Evolutionary conservation across 441 rosid species (phyloP).

Genomic region (Populus hybrid): DNA sequence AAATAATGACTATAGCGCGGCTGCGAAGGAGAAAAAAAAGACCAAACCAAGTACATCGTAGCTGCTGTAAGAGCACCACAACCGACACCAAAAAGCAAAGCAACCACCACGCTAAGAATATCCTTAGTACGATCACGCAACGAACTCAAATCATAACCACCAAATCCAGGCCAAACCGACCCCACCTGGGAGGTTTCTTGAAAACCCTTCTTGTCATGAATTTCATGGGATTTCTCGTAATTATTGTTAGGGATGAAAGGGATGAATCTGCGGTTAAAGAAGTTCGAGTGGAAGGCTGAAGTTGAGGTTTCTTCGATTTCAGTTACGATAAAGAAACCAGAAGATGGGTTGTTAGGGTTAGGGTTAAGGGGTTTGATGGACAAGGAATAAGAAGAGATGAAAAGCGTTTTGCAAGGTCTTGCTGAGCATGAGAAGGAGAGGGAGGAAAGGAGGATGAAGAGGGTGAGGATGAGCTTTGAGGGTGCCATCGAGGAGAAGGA

Average conservation of each 20-base stretch:
- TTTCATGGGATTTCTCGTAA: background rate
- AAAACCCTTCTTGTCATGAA: background rate
- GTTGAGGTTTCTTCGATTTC: conserved; percentile 35
- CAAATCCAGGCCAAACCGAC: conserved; percentile 10
- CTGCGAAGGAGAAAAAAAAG: conserved; percentile 42
- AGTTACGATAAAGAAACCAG: conserved; percentile 64
- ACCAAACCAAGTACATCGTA: conserved; percentile 94
- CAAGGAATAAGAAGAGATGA: conserved; percentile 66
- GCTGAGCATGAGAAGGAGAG: conserved; percentile 45
- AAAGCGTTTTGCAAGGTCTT: conserved; percentile 75
- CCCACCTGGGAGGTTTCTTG: background rate
- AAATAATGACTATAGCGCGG: conserved; percentile 13
- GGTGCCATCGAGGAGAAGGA: background rate
- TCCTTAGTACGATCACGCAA: conserved; percentile 81
- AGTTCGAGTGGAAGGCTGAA: conserved; percentile 21
- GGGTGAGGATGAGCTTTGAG: conserved; percentile 23
- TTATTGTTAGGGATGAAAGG: background rate
- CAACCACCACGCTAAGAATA: conserved; percentile 81
- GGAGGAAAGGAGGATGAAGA: conserved; percentile 27
- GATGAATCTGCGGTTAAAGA: background rate
- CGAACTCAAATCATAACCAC: conserved; percentile 46
- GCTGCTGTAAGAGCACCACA: conserved; percentile 93
- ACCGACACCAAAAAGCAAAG: conserved; percentile 84
- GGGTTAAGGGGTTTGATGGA: conserved; percentile 43
- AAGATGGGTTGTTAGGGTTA: conserved; percentile 28